Conservation (phyloP, 176 grass and related monocot genomes). For the Eremochloa ophiuroides region DNA sequence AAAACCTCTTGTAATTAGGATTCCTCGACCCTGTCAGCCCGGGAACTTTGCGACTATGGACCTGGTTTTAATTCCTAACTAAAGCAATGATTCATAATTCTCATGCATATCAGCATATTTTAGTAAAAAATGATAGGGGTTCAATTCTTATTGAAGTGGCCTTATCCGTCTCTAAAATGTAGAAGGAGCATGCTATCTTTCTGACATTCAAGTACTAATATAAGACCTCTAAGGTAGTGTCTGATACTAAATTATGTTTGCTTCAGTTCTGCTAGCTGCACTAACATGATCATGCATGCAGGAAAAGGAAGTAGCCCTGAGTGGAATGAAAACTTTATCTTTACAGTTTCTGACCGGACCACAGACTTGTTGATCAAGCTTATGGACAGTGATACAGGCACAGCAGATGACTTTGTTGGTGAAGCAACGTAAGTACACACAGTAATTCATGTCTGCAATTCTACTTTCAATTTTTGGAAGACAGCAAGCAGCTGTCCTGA, state of each 20-base stretch:
- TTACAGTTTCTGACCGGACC: slow-evolving; percentile 56
- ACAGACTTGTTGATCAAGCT: slow-evolving; percentile 71
- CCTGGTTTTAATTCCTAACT: neutral
- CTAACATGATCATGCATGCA: slow-evolving; percentile 29
- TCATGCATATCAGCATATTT: neutral
- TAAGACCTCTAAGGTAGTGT: neutral
- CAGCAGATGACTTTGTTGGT: slow-evolving; percentile 70
- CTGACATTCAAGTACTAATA: neutral
- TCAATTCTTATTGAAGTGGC: neutral
- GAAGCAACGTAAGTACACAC: slow-evolving; percentile 68
- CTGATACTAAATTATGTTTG: neutral
- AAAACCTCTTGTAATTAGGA: no score
- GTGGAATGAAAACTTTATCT: slow-evolving; percentile 97
- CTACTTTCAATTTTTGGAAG: neutral
- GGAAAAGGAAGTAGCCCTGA: slow-evolving; percentile 80
- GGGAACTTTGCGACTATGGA: neutral
- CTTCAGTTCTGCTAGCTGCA: neutral
- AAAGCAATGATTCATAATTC: neutral
- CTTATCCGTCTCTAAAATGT: neutral
- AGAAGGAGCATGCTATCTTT: neutral
- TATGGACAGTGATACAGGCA: slow-evolving; percentile 71
- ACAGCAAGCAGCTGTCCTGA: neutral
- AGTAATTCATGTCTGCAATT: neutral
- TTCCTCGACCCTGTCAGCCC: no score
- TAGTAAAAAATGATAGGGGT: neutral